Evolutionary conservation across 352 stramenopile genomes (phyloP).

Genomic region (Globisporangium cystogenes): DNA sequence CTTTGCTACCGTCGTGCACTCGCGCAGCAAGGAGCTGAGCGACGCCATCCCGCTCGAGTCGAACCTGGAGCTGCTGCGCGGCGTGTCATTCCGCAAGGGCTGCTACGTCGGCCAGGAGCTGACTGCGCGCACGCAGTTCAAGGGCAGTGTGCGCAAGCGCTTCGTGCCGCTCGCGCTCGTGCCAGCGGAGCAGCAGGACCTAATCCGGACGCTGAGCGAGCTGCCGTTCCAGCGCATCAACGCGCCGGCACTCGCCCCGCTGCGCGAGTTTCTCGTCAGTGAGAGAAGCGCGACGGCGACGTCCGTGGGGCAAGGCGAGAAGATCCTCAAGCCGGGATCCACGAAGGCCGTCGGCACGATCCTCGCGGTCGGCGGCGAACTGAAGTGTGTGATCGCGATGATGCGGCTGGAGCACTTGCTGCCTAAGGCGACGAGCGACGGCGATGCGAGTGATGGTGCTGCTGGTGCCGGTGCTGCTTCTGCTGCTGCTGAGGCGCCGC

Average conservation of each 20-base stretch:
- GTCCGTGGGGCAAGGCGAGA: constrained; percentile 25
- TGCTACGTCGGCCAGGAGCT: constrained; percentile 96
- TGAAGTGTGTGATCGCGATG: constrained; percentile 62
- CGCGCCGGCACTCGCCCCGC: constrained; percentile 18
- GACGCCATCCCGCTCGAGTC: constrained; percentile 90
- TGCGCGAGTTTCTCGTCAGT: constrained; percentile 43
- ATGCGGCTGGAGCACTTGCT: constrained; percentile 70
- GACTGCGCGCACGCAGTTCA: constrained; percentile 92
- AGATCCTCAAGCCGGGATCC: constrained; percentile 47
- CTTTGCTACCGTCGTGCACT: not conserved
- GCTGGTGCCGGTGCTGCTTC: too few species aligned
- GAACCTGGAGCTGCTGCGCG: constrained; percentile 89
- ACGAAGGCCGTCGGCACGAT: constrained; percentile 63
- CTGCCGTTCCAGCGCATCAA: constrained; percentile 61
- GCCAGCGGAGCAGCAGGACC: constrained; percentile 35
- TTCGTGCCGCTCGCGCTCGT: constrained; percentile 71
- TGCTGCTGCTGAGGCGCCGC: constrained; percentile 14
- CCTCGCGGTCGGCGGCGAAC: constrained; percentile 23
- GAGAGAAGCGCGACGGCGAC: constrained; percentile 16
- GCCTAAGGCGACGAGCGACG: constrained; percentile 20
- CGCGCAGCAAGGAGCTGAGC: constrained; percentile 55
- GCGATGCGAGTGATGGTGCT: too few species aligned
- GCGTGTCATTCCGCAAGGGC: constrained; percentile 91
- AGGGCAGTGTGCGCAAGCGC: constrained; percentile 82
- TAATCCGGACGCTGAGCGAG: constrained; percentile 42